Conservation (phyloP, 352 stramenopile species). For the Phytophthora meadii region DNA sequence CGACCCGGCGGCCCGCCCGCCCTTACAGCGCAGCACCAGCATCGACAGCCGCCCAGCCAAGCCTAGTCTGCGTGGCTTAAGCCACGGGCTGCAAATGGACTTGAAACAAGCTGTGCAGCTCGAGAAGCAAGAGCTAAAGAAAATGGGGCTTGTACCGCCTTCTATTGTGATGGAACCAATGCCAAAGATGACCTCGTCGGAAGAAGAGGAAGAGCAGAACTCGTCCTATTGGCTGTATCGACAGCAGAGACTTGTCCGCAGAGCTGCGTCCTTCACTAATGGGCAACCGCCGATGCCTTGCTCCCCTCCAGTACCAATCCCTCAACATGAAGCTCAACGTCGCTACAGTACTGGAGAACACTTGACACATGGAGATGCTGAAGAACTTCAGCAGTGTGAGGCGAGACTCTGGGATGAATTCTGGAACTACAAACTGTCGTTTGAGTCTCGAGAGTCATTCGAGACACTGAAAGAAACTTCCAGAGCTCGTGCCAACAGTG, state of each 20-base stretch:
- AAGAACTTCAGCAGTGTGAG: conserved; percentile 52
- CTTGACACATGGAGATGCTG: conserved; percentile 16
- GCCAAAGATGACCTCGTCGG: conserved; percentile 6
- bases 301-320: conserved; percentile 64
- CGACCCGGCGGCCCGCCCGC: conserved; percentile 2
- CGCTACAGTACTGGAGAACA: conserved; percentile 34
- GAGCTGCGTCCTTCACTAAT: conserved; percentile 44
- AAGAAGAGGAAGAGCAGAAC: conserved; percentile 15
- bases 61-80: conserved; percentile 16
- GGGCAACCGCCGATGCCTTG: conserved; percentile 36
- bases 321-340: conserved; percentile 37
- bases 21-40: conserved; percentile 26
- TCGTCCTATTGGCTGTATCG: conserved; percentile 29
- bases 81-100: conserved; percentile 41
- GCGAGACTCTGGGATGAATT: conserved; percentile 66
- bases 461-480: conserved; percentile 23
- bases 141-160: conserved; percentile 20
- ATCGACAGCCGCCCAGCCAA: conserved; percentile 15
- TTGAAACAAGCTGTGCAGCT: conserved; percentile 38
- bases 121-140: conserved; percentile 41
- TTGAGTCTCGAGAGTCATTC: conserved; percentile 72
- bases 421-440: conserved; percentile 80
- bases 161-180: conserved; percentile 1
- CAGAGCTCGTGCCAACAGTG: conserved; percentile 7
- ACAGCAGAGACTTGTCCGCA: conserved; percentile 28